phyloP scores from a whole-genome alignment of 176 grass and related monocot species.

The Zizania latifolia region DNA sequence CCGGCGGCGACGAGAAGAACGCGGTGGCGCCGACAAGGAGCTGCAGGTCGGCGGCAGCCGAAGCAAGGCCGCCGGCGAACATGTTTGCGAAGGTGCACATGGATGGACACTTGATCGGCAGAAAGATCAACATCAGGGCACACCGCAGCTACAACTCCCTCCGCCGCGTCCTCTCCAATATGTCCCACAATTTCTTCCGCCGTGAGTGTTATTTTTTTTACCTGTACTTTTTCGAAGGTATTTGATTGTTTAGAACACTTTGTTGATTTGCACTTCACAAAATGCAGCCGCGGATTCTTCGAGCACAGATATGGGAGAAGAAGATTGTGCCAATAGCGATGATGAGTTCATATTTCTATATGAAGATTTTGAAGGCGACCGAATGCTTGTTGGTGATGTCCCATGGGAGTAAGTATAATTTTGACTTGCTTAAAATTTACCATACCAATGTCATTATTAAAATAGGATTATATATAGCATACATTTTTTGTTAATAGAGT shows the following conservation, averaged over 20 bases:
- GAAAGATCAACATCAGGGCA: conserved; percentile 77
- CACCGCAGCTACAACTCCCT: conserved; percentile 59
- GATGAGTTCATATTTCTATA: conserved; percentile 65
- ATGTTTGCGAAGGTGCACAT: conserved; percentile 92
- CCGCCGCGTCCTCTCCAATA: conserved; percentile 42
- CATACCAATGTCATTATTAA: too few species aligned
- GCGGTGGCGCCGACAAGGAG: background rate
- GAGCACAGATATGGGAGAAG: background rate
- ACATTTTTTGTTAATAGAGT: too few species aligned
- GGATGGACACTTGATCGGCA: conserved; percentile 52
- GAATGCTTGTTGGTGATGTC: conserved; percentile 85
- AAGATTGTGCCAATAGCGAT: background rate
- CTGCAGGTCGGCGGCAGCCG: background rate
- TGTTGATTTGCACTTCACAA: background rate
- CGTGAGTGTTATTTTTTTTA: too few species aligned
- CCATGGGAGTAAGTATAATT: conserved; percentile 99
- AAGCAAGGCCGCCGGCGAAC: background rate
- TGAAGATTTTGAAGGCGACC: conserved; percentile 84
- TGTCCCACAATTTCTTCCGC: conserved; percentile 65
- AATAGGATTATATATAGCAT: too few species aligned
- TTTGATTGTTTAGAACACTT: background rate
- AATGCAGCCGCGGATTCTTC: conserved; percentile 37
- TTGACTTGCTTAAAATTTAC: too few species aligned
- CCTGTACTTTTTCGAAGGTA: too few species aligned
- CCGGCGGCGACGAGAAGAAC: background rate